Conservation (phyloP, 2,329 filamentous ascomycete species). For the Ceratocystis lukuohia region DNA sequence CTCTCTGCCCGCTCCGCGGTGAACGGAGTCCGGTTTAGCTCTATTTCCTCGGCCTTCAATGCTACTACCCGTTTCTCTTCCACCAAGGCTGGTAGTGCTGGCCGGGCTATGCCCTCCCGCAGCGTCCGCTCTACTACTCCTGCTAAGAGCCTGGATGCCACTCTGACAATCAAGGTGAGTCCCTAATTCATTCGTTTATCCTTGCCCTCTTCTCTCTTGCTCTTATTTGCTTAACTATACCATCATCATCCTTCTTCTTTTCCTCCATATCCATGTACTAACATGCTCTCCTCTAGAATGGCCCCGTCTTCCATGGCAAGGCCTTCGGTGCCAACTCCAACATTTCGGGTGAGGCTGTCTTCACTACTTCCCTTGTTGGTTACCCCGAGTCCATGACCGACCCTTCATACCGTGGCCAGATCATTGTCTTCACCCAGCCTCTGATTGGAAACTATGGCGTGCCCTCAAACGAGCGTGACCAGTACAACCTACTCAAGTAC, state of each 20-base stretch:
- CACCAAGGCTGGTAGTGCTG: conserved; percentile 48
- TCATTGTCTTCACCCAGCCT: conserved; percentile 94
- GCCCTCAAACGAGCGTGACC: conserved; percentile 69
- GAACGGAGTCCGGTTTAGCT: conserved; percentile 29
- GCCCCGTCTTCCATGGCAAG: conserved; percentile 88
- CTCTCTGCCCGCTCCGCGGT: conserved; percentile 28
- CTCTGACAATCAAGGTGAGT: conserved; percentile 77
- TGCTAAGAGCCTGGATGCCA: conserved; percentile 55
- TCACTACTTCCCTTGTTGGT: conserved; percentile 93
- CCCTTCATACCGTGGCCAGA: conserved; percentile 82
- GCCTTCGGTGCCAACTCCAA: conserved; percentile 95
- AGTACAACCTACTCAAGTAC: conserved; percentile 86
- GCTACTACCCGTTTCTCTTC: conserved; percentile 23
- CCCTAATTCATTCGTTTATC: not conserved
- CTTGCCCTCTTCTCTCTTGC: not conserved
- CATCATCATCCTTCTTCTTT: not conserved
- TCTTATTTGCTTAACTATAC: too few species aligned
- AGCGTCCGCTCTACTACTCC: conserved; percentile 15
- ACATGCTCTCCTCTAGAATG: conserved; percentile 45
- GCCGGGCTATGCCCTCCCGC: conserved; percentile 42
- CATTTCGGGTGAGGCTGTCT: conserved; percentile 95
- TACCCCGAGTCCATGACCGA: conserved; percentile 94
- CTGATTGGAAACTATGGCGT: conserved; percentile 98
- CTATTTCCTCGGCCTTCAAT: conserved; percentile 26
- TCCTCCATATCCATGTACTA: conserved; percentile 17